Evolutionary conservation across 495 filamentous ascomycete genomes (phyloP), one percentile per base, ranked within the genome.

Genomic region (Clohesyomyces aquaticus): DNA sequence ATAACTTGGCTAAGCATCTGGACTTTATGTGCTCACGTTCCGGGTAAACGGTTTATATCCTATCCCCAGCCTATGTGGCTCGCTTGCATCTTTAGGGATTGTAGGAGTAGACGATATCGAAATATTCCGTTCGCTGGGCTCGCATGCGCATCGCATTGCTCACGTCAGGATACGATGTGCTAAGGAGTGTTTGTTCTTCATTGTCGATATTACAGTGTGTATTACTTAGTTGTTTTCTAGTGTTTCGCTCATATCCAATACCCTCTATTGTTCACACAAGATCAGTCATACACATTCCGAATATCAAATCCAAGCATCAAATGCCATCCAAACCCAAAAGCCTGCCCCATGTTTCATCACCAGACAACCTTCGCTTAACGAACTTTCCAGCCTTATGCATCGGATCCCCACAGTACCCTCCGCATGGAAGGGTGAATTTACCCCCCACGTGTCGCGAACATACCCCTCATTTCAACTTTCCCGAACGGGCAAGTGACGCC

Each of bases 311-410:
- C 32, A n/a, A n/a, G n/a, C n/a, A n/a, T n/a, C n/a, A n/a, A n/a
- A n/a, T n/a, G n/a, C n/a, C n/a, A n/a, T n/a, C n/a, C n/a, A n/a
- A n/a, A n/a, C n/a, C n/a, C n/a, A n/a, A n/a, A n/a, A n/a, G n/a
- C n/a, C n/a, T n/a, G n/a, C n/a, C n/a, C n/a, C n/a, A n/a, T n/a
- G n/a, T n/a, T n/a, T n/a, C n/a, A n/a, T n/a, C n/a, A n/a, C n/a
- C n/a, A n/a, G n/a, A n/a, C n/a, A n/a, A n/a, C n/a, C n/a, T n/a
- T n/a, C n/a, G n/a, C n/a, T n/a, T n/a, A n/a, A n/a, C n/a, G n/a
- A n/a, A n/a, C n/a, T n/a, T n/a, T n/a, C n/a, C n/a, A n/a, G 32
- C 32, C 32, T 38, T 38, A 38, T 38, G 32, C 32, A 38, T 38
- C 32, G 32, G 32, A 6, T 38, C 32, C 32, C 32, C 32, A 38